Evolutionary conservation across 1,139 yeast species (phyloP).

Genomic region (Pichia sp.): DNA sequence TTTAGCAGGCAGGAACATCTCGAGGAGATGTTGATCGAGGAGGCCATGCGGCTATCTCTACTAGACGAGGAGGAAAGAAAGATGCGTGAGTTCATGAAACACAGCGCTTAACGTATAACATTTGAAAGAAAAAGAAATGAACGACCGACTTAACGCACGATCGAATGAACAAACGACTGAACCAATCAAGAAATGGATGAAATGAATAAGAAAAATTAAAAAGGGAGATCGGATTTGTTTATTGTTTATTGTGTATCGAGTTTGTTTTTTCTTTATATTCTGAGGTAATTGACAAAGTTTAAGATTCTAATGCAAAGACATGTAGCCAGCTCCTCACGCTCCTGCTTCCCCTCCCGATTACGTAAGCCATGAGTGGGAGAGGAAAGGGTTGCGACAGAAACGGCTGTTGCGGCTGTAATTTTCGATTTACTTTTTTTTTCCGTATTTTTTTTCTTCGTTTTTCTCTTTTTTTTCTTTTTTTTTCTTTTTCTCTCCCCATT

Average conservation of each 20-base stretch:
- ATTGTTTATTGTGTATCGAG: background rate
- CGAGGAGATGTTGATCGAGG: conserved; percentile 79
- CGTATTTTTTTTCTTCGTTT: background rate
- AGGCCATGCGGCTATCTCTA: conserved; percentile 71
- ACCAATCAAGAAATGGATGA: background rate
- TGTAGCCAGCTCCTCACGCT: too few relatives aligned
- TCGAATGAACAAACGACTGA: too few relatives aligned
- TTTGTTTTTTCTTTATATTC: background rate
- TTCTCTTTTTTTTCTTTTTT: background rate
- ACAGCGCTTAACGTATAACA: background rate
- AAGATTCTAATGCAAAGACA: background rate
- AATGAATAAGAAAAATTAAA: background rate
- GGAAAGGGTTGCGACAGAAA: background rate
- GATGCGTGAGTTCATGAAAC: conserved; percentile 4
- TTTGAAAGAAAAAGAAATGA: too few relatives aligned
- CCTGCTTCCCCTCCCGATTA: background rate
- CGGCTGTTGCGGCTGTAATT: background rate
- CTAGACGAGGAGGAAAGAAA: conserved; percentile 47
- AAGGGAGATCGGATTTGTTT: background rate
- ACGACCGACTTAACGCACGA: background rate
- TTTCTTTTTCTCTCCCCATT: background rate
- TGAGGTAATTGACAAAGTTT: background rate
- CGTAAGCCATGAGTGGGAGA: background rate
- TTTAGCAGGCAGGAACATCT: conserved; percentile 26
- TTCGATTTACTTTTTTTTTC: background rate